Percentiles rank a stretch among this genome's conserved stretches.
phyloP scores from a whole-genome alignment of 306 rosid genomes.

The Bauhinia variegata region DNA sequence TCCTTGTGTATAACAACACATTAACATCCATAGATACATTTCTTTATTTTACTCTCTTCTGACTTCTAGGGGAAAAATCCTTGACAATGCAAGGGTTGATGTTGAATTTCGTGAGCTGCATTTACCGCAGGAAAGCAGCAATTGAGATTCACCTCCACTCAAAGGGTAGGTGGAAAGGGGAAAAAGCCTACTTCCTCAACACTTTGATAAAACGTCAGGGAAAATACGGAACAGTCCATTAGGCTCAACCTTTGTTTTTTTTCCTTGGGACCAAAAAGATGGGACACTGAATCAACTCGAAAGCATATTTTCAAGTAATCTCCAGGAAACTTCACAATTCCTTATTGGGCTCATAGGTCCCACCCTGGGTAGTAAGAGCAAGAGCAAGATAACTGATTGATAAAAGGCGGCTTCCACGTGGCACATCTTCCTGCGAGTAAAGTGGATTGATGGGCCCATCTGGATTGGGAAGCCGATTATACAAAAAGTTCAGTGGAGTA shows the following conservation, averaged over 20 bases:
- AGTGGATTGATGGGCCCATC: slow-evolving; percentile 52
- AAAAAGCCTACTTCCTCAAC: neutral
- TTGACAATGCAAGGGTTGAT: neutral
- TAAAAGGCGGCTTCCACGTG: slow-evolving; percentile 32
- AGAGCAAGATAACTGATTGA: slow-evolving; percentile 3
- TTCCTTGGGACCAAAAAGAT: slow-evolving; percentile 36
- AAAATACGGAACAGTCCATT: slow-evolving; percentile 17
- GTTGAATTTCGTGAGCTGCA: slow-evolving; percentile 9
- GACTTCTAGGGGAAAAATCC: no score
- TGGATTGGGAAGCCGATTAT: slow-evolving; percentile 54
- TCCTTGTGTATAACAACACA: no score
- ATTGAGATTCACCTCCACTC: neutral
- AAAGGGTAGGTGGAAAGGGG: neutral
- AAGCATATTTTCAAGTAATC: slow-evolving; percentile 27
- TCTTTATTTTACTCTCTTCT: no score
- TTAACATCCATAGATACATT: no score
- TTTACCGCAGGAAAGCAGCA: neutral
- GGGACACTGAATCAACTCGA: slow-evolving; percentile 18
- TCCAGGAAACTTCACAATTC: slow-evolving; percentile 40
- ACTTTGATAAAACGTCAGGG: neutral
- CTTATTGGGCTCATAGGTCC: slow-evolving; percentile 38
- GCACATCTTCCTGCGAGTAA: slow-evolving; percentile 36
- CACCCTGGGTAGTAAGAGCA: neutral
- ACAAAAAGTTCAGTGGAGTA: slow-evolving; percentile 53
- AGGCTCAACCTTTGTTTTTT: slow-evolving; percentile 35